Evolutionary conservation across 2,329 filamentous ascomycete genomes (phyloP), one percentile per base, ranked within the genome.

Genomic region (Talaromyces sp.): DNA sequence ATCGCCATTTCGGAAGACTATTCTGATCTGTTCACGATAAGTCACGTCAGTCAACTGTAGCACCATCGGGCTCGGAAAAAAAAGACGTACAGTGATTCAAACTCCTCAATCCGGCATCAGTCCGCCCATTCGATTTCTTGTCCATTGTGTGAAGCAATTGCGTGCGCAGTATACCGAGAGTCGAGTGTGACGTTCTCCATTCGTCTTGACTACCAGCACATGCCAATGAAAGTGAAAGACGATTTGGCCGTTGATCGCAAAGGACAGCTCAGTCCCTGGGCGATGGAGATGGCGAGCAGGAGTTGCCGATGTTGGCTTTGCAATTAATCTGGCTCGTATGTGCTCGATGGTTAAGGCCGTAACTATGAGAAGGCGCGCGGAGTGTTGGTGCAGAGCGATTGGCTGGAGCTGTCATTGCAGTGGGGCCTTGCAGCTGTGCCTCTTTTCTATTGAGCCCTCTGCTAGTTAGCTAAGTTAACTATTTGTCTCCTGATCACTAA

Each of bases 1-100:
- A 96, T 67, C 94, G 87, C 94, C 94, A 97, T 81, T 75, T 75
- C 56, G 94, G 92, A 59, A 99, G 84, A 64, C 86, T 86, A 71
- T 85, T 84, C 69, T 88, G 91, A 76, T 96, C 91, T 96, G 69
- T 25, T 52, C 19, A 37, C 35, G n/a, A 31, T 52, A 11, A 39
- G 48, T 21, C 33, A 13, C 10, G 28, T 5, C 8, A 9, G 28
- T 1, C 9, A 45, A 35, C 13, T 13, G 11, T 5, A 48, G 17
- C 33, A 10, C 17, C 13, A 25, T 17, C 21, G 4, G 7, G 8
- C 22, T 45, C n/a, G n/a, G 45, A 56, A 31, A 22, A 7, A n/a
- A 21, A 31, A 21, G 3, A 64, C 75, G 53, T 73, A 80, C 89
- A 92, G 72, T 92, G 89, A 76, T 95, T 84, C 59, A 91, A 77